Evolutionary conservation across 208 protist genomes (phyloP).

Genomic region (Wallacemonas sp.): DNA sequence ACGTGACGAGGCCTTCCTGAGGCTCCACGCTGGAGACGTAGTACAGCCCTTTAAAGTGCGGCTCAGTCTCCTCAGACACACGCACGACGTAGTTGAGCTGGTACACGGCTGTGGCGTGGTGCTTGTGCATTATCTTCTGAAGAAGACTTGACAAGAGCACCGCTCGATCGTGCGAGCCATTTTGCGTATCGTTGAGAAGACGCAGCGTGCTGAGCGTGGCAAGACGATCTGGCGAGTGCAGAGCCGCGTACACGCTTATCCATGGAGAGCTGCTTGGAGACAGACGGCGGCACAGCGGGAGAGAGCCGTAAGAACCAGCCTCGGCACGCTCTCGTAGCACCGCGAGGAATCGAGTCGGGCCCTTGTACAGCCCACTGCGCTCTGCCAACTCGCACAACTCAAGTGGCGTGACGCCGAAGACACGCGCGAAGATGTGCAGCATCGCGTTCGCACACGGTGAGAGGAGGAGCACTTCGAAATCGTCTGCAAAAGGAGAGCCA

Average conservation of each 20-base stretch:
- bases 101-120: constrained; percentile 39
- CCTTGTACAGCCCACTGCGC: constrained; percentile 70
- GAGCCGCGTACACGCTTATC: constrained; percentile 60
- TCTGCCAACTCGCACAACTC: constrained; percentile 64
- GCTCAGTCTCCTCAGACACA: constrained; percentile 50
- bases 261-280: constrained; percentile 61
- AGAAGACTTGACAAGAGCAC: constrained; percentile 33
- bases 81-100: constrained; percentile 81
- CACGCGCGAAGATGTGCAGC: constrained; percentile 61
- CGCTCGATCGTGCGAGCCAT: constrained; percentile 43
- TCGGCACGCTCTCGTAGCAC: constrained; percentile 36
- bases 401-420: constrained; percentile 58
- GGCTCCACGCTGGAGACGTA: constrained; percentile 46
- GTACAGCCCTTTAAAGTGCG: constrained; percentile 70
- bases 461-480: constrained; percentile 45
- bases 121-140: constrained; percentile 61
- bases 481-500: constrained; percentile 33
- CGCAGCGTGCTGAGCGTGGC: constrained; percentile 55
- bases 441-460: constrained; percentile 80
- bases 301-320: constrained; percentile 46
- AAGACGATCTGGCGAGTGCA: constrained; percentile 73
- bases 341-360: constrained; percentile 44
- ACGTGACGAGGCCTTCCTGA: constrained; percentile 48
- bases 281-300: constrained; percentile 72
- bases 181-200: constrained; percentile 43